A percentile compares a stretch with the other conserved stretches of the same genome.
phyloP scores from a whole-genome alignment of 2,329 filamentous ascomycete genomes.

The Colletotrichum musae region DNA sequence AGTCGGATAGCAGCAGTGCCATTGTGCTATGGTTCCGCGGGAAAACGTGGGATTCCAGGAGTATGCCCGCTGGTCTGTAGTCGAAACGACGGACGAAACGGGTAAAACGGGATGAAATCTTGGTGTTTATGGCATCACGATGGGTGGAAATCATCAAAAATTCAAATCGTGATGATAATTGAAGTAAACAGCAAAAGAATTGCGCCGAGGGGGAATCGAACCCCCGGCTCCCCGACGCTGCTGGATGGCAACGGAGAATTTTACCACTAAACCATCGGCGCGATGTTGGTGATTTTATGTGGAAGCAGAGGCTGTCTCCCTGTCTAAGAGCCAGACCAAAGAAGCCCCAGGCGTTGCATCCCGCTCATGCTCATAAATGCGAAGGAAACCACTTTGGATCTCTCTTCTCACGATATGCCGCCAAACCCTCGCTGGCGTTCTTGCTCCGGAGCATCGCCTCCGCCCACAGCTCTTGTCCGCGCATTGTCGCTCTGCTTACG shows the following conservation, averaged over 20 bases:
- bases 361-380: conserved; percentile 42
- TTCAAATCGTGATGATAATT: not conserved
- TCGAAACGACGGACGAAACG: not conserved
- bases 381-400: conserved; percentile 49
- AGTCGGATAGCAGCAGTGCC: not conserved
- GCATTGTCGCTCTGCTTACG: conserved; percentile 51
- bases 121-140: not conserved
- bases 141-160: not conserved
- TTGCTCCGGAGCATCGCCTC: conserved; percentile 49
- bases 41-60: not conserved
- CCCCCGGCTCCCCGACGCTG: conserved; percentile 41
- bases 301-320: too few species aligned
- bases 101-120: not conserved
- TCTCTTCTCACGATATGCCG: conserved; percentile 50
- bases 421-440: conserved; percentile 48
- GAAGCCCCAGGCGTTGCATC: not conserved
- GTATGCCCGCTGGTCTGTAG: not conserved
- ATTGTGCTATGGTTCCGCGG: not conserved
- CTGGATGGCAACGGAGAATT: conserved; percentile 41
- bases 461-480: conserved; percentile 49
- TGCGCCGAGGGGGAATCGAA: conserved; percentile 42
- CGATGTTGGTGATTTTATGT: not conserved
- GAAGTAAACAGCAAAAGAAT: accelerated
- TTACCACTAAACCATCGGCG: conserved; percentile 42
- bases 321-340: too few species aligned